Conservation (phyloP, 2,329 filamentous ascomycete species). For the Talaromyces marneffei region DNA sequence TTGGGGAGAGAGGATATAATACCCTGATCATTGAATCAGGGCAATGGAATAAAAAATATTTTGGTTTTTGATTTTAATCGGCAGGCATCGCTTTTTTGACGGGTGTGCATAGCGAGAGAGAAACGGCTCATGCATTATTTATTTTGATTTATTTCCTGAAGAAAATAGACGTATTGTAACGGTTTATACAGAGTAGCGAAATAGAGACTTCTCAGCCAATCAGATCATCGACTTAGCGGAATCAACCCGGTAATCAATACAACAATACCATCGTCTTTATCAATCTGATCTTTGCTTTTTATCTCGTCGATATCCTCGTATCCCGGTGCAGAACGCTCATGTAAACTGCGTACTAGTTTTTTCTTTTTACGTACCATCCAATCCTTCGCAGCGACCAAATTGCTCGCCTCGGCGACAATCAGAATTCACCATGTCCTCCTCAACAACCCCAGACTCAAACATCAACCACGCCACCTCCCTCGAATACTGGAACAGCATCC, state of each 20-base stretch:
- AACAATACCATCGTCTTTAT: not conserved
- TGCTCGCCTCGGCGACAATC: not conserved
- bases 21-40: not conserved
- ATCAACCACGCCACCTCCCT: conserved; percentile 25
- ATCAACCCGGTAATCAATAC: not conserved
- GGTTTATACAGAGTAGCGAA: not conserved
- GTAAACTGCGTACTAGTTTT: too few species aligned
- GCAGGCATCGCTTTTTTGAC: not conserved
- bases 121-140: not conserved
- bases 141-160: not conserved
- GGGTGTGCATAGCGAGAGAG: not conserved
- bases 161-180: not conserved
- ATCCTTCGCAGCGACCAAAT: not conserved
- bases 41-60: not conserved
- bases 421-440: not conserved
- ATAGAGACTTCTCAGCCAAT: not conserved
- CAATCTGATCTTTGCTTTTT: not conserved
- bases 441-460: conserved; percentile 21
- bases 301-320: too few species aligned
- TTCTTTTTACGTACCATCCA: not conserved
- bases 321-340: too few species aligned
- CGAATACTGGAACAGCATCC: conserved; percentile 35
- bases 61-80: not conserved
- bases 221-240: not conserved
- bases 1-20: not conserved